These are phyloP conservation scores for Pyrenophora tritici-repentis DNA, from an alignment of 2,329 filamentous ascomycete genomes.

Conservation along the genomic window DNA sequence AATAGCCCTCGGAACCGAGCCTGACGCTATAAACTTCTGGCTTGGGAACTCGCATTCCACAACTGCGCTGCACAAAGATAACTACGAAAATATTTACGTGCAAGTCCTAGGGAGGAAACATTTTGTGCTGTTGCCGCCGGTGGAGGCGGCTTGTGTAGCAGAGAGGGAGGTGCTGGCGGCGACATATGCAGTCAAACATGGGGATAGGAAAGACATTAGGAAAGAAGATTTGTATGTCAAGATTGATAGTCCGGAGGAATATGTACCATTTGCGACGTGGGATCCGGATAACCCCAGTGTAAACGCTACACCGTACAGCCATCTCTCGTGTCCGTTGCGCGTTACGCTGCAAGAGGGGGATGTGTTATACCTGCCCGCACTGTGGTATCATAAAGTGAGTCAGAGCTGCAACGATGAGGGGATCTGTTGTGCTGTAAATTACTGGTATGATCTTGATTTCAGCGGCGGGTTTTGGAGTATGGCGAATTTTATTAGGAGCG, in stretches of 20 bases:
- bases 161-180: slow-evolving; percentile 64
- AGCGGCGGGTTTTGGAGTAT: slow-evolving; percentile 69
- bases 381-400: slow-evolving; percentile 83
- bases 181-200: slow-evolving; percentile 56
- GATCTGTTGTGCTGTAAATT: slow-evolving; percentile 79
- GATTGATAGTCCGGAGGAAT: slow-evolving; percentile 46
- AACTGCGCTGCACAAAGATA: slow-evolving; percentile 79
- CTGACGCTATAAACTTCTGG: slow-evolving; percentile 84
- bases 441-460: slow-evolving; percentile 87
- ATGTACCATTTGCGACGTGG: slow-evolving; percentile 73
- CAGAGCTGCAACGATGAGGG: slow-evolving; percentile 71
- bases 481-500: slow-evolving; percentile 56
- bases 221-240: slow-evolving; percentile 34
- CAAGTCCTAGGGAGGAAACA: slow-evolving; percentile 75
- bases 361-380: slow-evolving; percentile 79
- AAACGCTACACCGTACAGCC: slow-evolving; percentile 62
- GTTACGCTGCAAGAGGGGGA: slow-evolving; percentile 74
- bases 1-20: slow-evolving; percentile 67
- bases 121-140: slow-evolving; percentile 74
- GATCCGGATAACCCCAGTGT: slow-evolving; percentile 66
- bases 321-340: slow-evolving; percentile 63
- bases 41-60: slow-evolving; percentile 71
- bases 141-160: slow-evolving; percentile 70
- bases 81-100: slow-evolving; percentile 84
- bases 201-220: not conserved